Percentiles rank a stretch among this genome's conserved stretches.
Evolutionary conservation across 768 basidiomycete species (phyloP).

Genomic region (Lanmaoa pseudosensibilis): DNA sequence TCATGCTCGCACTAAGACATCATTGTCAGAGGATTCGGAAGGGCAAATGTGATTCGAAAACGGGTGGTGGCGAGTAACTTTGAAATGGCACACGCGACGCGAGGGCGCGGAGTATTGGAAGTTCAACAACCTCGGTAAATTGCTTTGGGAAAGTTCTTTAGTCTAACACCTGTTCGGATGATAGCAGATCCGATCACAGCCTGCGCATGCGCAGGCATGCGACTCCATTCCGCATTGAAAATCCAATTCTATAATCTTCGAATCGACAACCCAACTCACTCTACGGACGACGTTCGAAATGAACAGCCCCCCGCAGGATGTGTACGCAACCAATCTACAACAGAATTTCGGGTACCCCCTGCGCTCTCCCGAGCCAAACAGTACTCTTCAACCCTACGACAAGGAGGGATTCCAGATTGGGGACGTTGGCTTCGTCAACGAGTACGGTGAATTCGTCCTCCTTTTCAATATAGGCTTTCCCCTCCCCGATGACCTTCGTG

Average conservation of each 20-base stretch:
- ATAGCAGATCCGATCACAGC: no score
- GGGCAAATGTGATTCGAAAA: no score
- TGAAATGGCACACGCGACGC: no score
- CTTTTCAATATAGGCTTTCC: slow-evolving; percentile 34
- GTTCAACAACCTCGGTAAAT: no score
- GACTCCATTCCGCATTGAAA: no score
- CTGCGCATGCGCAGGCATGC: no score
- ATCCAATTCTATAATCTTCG: background rate
- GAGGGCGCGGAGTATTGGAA: no score
- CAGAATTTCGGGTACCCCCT: slow-evolving; percentile 30
- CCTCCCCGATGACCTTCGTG: slow-evolving; percentile 16
- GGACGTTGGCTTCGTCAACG: slow-evolving; percentile 34
- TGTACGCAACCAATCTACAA: slow-evolving; percentile 12
- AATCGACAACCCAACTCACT: background rate
- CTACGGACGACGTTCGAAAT: background rate
- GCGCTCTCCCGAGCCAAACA: slow-evolving; percentile 28
- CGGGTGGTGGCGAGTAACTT: no score
- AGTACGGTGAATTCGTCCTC: slow-evolving; percentile 29
- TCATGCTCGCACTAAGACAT: no score
- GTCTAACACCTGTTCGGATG: no score
- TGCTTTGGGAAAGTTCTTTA: no score
- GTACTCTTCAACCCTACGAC: slow-evolving; percentile 19
- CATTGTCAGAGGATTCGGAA: no score
- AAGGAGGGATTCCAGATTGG: slow-evolving; percentile 32
- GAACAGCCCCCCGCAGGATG: background rate